Evolutionary conservation across 371 early-diverging fungal genomes (phyloP).

Genomic region (Mucor ambiguus): DNA sequence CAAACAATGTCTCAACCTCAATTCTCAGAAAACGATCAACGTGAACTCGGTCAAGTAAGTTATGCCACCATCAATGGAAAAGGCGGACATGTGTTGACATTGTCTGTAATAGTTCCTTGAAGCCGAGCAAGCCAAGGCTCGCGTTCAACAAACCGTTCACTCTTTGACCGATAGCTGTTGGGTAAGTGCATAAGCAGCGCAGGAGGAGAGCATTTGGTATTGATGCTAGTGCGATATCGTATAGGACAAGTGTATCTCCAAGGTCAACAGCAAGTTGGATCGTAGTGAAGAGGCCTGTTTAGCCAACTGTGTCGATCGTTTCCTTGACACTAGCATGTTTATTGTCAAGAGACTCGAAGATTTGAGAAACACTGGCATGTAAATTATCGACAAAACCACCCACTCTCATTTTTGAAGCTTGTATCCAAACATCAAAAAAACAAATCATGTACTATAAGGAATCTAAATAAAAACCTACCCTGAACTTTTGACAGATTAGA

Average conservation of each 20-base stretch:
- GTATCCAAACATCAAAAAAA: too few species aligned
- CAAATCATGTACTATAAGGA: too few species aligned
- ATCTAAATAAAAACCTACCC: too few species aligned
- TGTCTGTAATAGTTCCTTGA: slow-evolving; percentile 54
- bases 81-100: background rate
- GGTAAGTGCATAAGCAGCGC: slow-evolving; percentile 23
- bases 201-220: background rate
- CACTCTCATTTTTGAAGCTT: too few species aligned
- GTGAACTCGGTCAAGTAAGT: slow-evolving; percentile 57
- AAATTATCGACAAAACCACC: slow-evolving; percentile 10
- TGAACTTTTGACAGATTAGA: too few species aligned
- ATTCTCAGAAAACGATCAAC: slow-evolving; percentile 62
- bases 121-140: slow-evolving; percentile 73
- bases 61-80: background rate
- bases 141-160: slow-evolving; percentile 70
- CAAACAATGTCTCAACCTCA: slow-evolving; percentile 39
- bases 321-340: slow-evolving; percentile 75
- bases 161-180: slow-evolving; percentile 78
- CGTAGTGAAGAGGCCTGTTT: slow-evolving; percentile 72
- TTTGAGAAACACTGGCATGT: slow-evolving; percentile 36
- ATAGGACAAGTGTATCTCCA: slow-evolving; percentile 74
- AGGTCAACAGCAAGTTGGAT: slow-evolving; percentile 69
- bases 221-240: background rate
- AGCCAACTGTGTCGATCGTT: slow-evolving; percentile 81
- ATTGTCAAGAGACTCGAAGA: slow-evolving; percentile 72